phyloP scores from a whole-genome alignment of 1,284 basidiomycete genomes.

The Apiotrichum gracile region DNA sequence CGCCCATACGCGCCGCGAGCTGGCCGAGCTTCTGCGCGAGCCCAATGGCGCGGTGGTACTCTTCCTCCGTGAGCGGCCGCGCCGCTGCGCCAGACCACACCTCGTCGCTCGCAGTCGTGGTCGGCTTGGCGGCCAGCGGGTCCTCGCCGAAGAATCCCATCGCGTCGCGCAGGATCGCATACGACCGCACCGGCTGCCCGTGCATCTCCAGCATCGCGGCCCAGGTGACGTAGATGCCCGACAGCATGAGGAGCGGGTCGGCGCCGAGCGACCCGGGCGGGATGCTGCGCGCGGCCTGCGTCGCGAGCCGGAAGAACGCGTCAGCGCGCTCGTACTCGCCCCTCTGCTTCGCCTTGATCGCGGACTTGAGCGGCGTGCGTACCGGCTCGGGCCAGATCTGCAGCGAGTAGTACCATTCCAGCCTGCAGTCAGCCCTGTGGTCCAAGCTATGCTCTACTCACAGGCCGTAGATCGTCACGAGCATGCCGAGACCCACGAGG shows the following conservation, averaged over 20 bases:
- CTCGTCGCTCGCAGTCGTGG: neutral
- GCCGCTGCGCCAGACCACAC: constrained; percentile 6
- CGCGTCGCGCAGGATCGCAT: constrained; percentile 29
- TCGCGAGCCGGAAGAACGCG: constrained; percentile 36
- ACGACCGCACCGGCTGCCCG: constrained; percentile 33
- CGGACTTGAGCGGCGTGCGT: constrained; percentile 37
- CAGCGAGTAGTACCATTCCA: constrained; percentile 45
- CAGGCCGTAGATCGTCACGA: constrained; percentile 46
- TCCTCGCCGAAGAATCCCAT: constrained; percentile 28
- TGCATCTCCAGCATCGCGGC: constrained; percentile 36
- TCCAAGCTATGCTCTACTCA: constrained; percentile 17
- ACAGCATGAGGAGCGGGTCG: constrained; percentile 42
- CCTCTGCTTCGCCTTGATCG: constrained; percentile 38
- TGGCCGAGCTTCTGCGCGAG: constrained; percentile 31
- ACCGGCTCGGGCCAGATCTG: constrained; percentile 44
- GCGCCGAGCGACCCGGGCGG: constrained; percentile 29
- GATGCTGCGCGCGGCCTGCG: constrained; percentile 27
- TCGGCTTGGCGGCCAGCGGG: constrained; percentile 16
- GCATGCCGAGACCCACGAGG: constrained; percentile 37
- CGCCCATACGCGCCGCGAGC: constrained; percentile 17
- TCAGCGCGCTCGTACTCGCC: constrained; percentile 40
- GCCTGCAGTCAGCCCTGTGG: constrained; percentile 16
- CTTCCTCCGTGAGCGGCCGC: constrained; percentile 22
- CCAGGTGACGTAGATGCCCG: constrained; percentile 43
- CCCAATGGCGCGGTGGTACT: constrained; percentile 40